Conservation (phyloP, 2,329 filamentous ascomycete genomes). For the Dendryphion nanum region DNA sequence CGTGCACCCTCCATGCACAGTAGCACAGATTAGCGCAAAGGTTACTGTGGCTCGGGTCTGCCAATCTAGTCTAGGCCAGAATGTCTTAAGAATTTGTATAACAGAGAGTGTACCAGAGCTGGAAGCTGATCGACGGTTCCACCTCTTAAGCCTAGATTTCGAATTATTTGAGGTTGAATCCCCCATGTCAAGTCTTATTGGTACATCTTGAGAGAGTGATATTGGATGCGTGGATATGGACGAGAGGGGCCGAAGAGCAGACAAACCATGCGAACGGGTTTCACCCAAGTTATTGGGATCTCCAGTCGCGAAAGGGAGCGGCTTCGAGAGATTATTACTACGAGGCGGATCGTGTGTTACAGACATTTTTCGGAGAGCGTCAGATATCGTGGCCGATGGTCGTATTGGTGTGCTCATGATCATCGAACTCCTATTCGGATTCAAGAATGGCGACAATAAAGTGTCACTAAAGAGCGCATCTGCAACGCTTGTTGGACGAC, state of each 20-base stretch:
- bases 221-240: not conserved
- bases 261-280: not conserved
- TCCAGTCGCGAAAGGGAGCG: not conserved
- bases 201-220: not conserved
- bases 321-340: not conserved
- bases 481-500: slow-evolving; percentile 12
- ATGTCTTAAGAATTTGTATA: slow-evolving; percentile 60
- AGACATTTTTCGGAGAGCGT: not conserved
- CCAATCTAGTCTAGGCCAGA: slow-evolving; percentile 65
- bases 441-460: slow-evolving; percentile 14
- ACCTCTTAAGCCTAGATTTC: not conserved
- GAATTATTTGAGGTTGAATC: not conserved
- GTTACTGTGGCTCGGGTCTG: slow-evolving; percentile 56
- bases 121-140: not conserved
- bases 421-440: not conserved
- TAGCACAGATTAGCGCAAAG: slow-evolving; percentile 59
- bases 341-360: not conserved
- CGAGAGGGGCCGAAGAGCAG: not conserved
- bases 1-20: slow-evolving; percentile 65
- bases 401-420: not conserved
- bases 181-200: not conserved
- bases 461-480: slow-evolving; percentile 16
- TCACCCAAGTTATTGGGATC: not conserved
- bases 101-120: slow-evolving; percentile 33
- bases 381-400: not conserved